Evolutionary conservation across 495 filamentous ascomycete species (phyloP).

Genomic region (Penicillium nucicola): DNA sequence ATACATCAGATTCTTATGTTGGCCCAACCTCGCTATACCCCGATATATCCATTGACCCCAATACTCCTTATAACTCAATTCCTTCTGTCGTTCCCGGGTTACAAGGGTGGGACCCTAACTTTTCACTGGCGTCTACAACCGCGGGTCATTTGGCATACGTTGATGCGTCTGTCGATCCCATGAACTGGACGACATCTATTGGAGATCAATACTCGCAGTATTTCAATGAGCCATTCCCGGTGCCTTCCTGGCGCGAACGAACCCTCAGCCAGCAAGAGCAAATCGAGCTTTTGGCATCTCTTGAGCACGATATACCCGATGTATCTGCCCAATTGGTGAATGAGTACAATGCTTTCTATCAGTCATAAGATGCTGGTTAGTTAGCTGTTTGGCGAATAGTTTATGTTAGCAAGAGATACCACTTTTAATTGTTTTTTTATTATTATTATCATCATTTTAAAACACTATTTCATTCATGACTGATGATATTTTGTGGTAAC

Average conservation of each 20-base stretch:
- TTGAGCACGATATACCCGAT: constrained; percentile 60
- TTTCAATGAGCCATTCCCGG: constrained; percentile 42
- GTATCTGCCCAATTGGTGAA: constrained; percentile 47
- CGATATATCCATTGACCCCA: constrained; percentile 36
- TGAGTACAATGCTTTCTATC: constrained; percentile 61
- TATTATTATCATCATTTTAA: no score
- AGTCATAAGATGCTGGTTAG: constrained; percentile 26
- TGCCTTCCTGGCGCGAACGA: constrained; percentile 50
- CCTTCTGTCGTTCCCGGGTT: constrained; percentile 44
- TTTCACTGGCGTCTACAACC: constrained; percentile 41
- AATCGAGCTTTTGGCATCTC: constrained; percentile 62
- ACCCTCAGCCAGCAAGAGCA: constrained; percentile 71
- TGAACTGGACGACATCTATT: constrained; percentile 40
- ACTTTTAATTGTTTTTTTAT: neutral
- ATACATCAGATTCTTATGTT: constrained; percentile 21
- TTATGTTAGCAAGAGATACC: neutral
- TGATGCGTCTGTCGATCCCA: constrained; percentile 35
- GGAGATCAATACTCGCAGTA: constrained; percentile 51
- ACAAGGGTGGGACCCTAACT: constrained; percentile 48
- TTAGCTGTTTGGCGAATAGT: neutral
- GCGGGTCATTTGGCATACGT: constrained; percentile 39
- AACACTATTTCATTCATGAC: neutral
- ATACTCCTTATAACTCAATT: constrained; percentile 44
- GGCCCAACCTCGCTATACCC: constrained; percentile 21
- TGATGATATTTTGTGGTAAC: neutral